These are phyloP conservation scores for Vigna hirtella DNA, from an alignment of 306 rosid genomes.

Conservation along the genomic window DNA sequence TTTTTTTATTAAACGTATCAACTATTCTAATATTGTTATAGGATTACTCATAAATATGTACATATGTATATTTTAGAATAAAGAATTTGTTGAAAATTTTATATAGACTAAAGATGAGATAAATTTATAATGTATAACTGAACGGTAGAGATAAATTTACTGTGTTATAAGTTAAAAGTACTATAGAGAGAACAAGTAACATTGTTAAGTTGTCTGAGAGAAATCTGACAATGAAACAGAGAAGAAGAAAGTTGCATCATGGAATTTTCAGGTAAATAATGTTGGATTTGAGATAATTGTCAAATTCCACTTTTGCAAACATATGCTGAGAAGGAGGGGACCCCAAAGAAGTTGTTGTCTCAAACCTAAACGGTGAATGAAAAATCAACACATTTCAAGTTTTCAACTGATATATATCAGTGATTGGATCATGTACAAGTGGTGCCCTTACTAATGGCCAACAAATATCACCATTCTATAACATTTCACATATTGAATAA, in stretches of 20 bases:
- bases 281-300: neutral
- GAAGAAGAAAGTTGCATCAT: neutral
- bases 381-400: neutral
- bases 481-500: constrained; percentile 4
- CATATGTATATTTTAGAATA: too few relatives aligned
- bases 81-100: too few relatives aligned
- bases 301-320: neutral
- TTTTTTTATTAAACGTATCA: too few relatives aligned
- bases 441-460: neutral
- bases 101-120: too few relatives aligned
- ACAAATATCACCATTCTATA: neutral
- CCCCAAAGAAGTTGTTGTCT: neutral
- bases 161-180: too few relatives aligned
- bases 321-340: neutral
- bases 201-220: too few relatives aligned
- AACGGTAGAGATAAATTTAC: too few relatives aligned
- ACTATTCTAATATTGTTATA: too few relatives aligned
- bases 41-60: too few relatives aligned
- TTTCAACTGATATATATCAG: neutral
- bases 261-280: constrained; percentile 10
- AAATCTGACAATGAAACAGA: too few relatives aligned
- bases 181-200: too few relatives aligned
- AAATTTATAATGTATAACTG: too few relatives aligned
- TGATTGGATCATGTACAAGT: neutral
- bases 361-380: neutral